These are phyloP conservation scores for Colletotrichum limetticola DNA, from an alignment of 2,329 filamentous ascomycete species.

Conservation along the genomic window DNA sequence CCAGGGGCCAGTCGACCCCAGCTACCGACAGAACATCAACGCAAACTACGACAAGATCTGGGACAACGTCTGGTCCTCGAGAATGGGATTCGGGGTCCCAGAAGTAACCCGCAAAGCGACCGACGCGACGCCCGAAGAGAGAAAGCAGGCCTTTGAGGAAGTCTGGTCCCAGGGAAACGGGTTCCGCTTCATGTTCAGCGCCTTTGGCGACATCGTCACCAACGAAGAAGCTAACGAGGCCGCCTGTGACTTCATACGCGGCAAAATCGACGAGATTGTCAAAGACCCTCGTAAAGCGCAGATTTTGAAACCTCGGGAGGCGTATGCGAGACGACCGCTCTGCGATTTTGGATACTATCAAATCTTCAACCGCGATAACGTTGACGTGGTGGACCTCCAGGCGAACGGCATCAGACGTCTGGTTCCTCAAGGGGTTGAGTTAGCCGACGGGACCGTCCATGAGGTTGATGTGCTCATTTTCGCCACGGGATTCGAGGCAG, in stretches of 20 bases:
- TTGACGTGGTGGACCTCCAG: not conserved
- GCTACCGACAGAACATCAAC: not conserved
- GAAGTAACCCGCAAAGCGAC: not conserved
- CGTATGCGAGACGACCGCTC: not conserved
- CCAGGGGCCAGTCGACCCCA: not conserved
- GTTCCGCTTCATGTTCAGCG: not conserved
- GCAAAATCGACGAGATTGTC: not conserved
- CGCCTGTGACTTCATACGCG: not conserved
- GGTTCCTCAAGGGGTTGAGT: not conserved
- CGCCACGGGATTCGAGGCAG: not conserved
- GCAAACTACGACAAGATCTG: not conserved
- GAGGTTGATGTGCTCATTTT: not conserved
- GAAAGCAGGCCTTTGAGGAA: not conserved
- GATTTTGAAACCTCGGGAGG: not conserved
- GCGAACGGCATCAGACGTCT: not conserved
- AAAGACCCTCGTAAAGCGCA: not conserved
- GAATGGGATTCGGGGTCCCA: not conserved
- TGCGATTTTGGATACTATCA: not conserved
- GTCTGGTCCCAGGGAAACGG: not conserved
- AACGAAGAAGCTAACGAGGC: not conserved
- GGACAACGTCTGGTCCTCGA: not conserved
- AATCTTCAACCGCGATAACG: not conserved
- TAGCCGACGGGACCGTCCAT: not conserved
- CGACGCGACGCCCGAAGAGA: not conserved
- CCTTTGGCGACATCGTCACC: not conserved